Conservation (phyloP, 139 green algal species). For the Medakamo hakoo region DNA sequence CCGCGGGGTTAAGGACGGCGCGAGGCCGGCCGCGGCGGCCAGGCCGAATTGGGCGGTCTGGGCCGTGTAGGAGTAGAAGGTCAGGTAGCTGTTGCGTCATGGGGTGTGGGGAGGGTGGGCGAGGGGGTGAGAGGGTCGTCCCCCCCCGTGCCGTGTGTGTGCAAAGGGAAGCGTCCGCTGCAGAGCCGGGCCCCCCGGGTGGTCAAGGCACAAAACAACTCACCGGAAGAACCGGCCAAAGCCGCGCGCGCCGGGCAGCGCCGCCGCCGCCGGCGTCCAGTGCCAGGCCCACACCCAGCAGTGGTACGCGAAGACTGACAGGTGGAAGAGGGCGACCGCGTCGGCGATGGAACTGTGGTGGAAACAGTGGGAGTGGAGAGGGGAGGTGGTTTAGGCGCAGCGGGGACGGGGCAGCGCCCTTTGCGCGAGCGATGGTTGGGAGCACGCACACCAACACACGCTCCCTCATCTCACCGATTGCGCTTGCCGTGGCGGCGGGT, state of each 20-base stretch:
- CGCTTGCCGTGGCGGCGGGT: too few species aligned
- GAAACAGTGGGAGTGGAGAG: background rate
- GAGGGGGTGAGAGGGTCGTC: too few species aligned
- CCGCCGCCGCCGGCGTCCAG: conserved; percentile 21
- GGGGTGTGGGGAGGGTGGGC: too few species aligned
- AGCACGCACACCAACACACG: too few species aligned
- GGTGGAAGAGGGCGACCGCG: conserved; percentile 23
- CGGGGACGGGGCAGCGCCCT: too few species aligned
- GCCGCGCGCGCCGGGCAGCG: conserved; percentile 35
- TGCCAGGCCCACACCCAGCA: conserved; percentile 48
- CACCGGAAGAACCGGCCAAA: conserved; percentile 64
- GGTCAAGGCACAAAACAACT: conserved; percentile 4
- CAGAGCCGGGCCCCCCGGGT: too few species aligned
- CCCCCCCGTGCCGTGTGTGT: too few species aligned
- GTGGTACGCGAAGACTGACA: conserved; percentile 16
- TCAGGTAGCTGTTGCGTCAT: conserved; percentile 55
- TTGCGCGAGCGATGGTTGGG: too few species aligned
- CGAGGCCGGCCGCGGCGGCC: conserved; percentile 9
- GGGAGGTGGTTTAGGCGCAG: too few species aligned
- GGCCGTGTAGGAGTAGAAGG: conserved; percentile 52
- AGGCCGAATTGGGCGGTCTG: conserved; percentile 34
- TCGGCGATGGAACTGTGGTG: conserved; percentile 1
- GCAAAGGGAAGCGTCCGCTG: too few species aligned
- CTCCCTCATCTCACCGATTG: too few species aligned
- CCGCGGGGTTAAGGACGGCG: too few species aligned